Conservation (phyloP, 1,139 yeast genomes). For the Kodamaea fungicola region DNA sequence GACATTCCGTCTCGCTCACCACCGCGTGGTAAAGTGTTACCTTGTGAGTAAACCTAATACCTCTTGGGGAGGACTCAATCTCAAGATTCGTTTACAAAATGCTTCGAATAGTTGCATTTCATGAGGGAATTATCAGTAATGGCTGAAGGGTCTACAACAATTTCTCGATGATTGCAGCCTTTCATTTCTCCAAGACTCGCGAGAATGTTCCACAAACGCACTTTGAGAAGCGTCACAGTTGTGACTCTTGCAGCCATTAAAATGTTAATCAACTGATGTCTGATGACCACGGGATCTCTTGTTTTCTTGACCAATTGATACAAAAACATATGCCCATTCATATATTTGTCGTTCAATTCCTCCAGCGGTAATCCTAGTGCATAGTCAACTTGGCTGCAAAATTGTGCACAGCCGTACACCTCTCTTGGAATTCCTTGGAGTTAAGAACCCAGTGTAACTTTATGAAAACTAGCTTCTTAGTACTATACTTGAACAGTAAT, state of each 20-base stretch:
- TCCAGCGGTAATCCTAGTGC: constrained; percentile 25
- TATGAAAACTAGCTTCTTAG: constrained; percentile 29
- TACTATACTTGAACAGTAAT: constrained; percentile 27
- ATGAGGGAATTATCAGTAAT: constrained; percentile 49
- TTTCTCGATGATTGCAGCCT: constrained; percentile 26
- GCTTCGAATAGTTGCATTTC: constrained; percentile 44
- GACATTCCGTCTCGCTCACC: constrained; percentile 43
- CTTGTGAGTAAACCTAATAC: constrained; percentile 43
- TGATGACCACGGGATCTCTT: constrained; percentile 37
- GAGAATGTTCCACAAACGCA: constrained; percentile 38
- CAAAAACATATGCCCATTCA: constrained; percentile 39
- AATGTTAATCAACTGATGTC: constrained; percentile 45
- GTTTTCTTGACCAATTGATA: constrained; percentile 45
- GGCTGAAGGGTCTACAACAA: constrained; percentile 21
- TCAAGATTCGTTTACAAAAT: constrained; percentile 48
- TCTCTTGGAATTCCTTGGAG: constrained; percentile 27
- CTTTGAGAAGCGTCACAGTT: constrained; percentile 44
- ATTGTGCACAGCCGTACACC: constrained; percentile 16
- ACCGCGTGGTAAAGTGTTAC: constrained; percentile 49
- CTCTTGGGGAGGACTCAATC: constrained; percentile 55
- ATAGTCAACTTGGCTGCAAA: constrained; percentile 28
- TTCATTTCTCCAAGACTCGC: constrained; percentile 34
- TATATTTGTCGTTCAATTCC: constrained; percentile 35
- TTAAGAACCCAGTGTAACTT: constrained; percentile 25
- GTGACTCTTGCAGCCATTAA: constrained; percentile 48